These are phyloP conservation scores for Penicillium waksmanii DNA, from an alignment of 495 filamentous ascomycete species.

Conservation along the genomic window DNA sequence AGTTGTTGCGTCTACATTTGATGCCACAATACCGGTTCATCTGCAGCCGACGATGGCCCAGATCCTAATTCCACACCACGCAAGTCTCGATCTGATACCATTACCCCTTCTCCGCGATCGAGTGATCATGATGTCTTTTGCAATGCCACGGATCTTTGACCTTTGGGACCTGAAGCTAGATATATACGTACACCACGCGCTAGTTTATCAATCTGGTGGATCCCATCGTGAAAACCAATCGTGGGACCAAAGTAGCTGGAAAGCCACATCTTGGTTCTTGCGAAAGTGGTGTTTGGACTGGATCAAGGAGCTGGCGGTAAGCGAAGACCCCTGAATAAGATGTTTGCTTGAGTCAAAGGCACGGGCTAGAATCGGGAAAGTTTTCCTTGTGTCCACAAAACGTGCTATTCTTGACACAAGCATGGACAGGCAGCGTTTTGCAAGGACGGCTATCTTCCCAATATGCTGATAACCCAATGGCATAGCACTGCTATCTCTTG, in stretches of 20 bases:
- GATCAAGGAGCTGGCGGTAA: background rate
- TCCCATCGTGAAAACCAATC: conserved; percentile 19
- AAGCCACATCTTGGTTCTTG: conserved; percentile 41
- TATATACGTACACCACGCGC: conserved; percentile 35
- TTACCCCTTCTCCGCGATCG: conserved; percentile 42
- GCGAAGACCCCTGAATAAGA: background rate
- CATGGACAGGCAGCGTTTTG: background rate
- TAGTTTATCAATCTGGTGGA: conserved; percentile 20
- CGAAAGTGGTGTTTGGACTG: conserved; percentile 11
- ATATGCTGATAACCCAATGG: background rate
- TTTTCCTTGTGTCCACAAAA: background rate
- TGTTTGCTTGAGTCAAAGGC: background rate
- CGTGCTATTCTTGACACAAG: background rate
- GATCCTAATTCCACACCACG: conserved; percentile 49
- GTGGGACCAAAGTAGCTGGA: conserved; percentile 45
- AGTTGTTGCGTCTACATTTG: conserved; percentile 26
- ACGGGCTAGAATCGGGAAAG: background rate
- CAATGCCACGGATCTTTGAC: conserved; percentile 35
- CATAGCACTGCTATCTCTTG: background rate
- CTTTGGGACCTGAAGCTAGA: conserved; percentile 47
- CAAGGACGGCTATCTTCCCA: background rate
- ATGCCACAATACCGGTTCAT: conserved; percentile 35
- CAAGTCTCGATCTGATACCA: conserved; percentile 48
- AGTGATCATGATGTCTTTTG: conserved; percentile 40
- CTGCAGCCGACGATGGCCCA: conserved; percentile 50